These are phyloP conservation scores for Fistulifera pelliculosa DNA, from an alignment of 108 stramenopile genomes.

Conservation along the genomic window DNA sequence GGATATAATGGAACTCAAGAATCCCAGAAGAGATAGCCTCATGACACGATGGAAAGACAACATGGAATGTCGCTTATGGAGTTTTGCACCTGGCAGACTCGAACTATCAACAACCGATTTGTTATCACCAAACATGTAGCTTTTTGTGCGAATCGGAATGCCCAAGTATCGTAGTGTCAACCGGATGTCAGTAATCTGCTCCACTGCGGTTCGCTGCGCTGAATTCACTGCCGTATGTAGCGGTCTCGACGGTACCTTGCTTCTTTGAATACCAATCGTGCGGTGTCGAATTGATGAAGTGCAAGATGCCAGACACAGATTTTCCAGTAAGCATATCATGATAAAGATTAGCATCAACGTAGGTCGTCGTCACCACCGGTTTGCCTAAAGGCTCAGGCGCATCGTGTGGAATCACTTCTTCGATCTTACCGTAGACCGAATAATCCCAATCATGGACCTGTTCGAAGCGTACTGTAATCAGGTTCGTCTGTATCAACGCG, in stretches of 20 bases:
- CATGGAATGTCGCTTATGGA: constrained; percentile 12
- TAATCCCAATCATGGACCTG: constrained; percentile 4
- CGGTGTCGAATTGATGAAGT: constrained; percentile 19
- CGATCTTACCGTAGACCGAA: constrained; percentile 2
- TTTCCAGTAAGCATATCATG: constrained; percentile 15
- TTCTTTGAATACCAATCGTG: constrained; percentile 9
- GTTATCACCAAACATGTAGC: constrained; percentile 10
- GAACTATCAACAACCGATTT: constrained; percentile 2
- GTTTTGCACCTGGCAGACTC: background rate
- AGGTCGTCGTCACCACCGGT: constrained; percentile 7
- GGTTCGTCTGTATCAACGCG: background rate
- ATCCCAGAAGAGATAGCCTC: constrained; percentile 7
- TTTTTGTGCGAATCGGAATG: background rate
- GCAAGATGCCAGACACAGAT: constrained; percentile 15
- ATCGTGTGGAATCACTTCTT: constrained; percentile 1
- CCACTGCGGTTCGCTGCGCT: constrained; percentile 8
- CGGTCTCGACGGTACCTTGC: constrained; percentile 15
- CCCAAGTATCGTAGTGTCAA: constrained; percentile 4
- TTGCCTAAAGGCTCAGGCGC: constrained; percentile 12
- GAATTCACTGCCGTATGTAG: constrained; percentile 15
- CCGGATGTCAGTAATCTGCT: constrained; percentile 10
- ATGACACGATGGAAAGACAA: constrained; percentile 1
- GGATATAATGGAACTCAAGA: constrained; percentile 1
- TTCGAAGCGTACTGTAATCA: background rate
- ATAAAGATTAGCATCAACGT: constrained; percentile 21